A percentile compares a stretch with the other conserved stretches of the same genome.
Evolutionary conservation across 805 yeast species (phyloP).

Genomic region (Saturnispora gosingensis): DNA sequence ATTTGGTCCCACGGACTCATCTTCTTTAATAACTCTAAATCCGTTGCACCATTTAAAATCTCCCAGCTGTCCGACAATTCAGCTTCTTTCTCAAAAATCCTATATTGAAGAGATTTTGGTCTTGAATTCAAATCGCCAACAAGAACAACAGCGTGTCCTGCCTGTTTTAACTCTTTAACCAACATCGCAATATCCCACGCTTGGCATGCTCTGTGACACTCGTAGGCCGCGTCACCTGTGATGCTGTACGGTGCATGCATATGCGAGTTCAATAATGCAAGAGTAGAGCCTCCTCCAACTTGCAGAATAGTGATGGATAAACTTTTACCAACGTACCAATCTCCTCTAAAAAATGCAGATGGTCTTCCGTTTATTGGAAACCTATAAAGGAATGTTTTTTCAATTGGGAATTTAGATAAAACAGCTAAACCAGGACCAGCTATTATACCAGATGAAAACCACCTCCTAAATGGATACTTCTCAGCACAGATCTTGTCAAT

Average conservation of each 20-base stretch:
- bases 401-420: constrained; percentile 76
- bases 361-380: constrained; percentile 94
- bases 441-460: constrained; percentile 74
- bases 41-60: constrained; percentile 43
- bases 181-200: constrained; percentile 89
- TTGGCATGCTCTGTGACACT: constrained; percentile 86
- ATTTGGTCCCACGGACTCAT: constrained; percentile 57
- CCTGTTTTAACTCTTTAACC: constrained; percentile 47
- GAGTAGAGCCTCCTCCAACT: constrained; percentile 38
- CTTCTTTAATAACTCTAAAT: constrained; percentile 32
- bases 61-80: constrained; percentile 80
- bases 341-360: constrained; percentile 88
- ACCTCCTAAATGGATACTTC: constrained; percentile 54
- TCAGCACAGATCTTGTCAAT: constrained; percentile 37
- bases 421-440: constrained; percentile 92
- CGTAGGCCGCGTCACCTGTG: constrained; percentile 80
- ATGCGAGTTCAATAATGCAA: constrained; percentile 83
- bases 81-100: constrained; percentile 60
- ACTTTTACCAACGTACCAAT: constrained; percentile 94
- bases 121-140: constrained; percentile 91
- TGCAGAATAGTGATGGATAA: constrained; percentile 63
- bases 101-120: constrained; percentile 79
- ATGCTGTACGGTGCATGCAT: constrained; percentile 94
- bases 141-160: constrained; percentile 78
- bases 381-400: constrained; percentile 64